Evolutionary conservation across 305 asterid genomes (phyloP).

Genomic region (Withania somnifera): DNA sequence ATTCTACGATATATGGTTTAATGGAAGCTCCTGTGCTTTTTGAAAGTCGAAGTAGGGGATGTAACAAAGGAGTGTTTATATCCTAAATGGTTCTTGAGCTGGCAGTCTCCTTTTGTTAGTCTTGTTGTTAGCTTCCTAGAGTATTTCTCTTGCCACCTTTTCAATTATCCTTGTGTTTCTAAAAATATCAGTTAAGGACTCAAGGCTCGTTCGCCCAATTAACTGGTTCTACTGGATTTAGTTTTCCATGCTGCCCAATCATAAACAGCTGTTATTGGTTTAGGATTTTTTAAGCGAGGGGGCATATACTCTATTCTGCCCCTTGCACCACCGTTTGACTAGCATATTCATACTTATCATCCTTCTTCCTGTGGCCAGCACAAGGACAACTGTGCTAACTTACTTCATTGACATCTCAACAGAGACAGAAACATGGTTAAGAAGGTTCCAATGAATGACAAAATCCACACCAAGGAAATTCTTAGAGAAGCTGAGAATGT

Average conservation of each 20-base stretch:
- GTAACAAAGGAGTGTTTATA: not conserved
- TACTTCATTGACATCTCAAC: not conserved
- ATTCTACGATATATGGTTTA: not conserved
- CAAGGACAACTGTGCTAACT: not conserved
- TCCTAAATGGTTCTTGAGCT: not conserved
- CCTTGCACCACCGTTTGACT: not conserved
- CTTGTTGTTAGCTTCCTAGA: not conserved
- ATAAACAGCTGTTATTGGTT: not conserved
- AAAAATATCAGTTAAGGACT: not conserved
- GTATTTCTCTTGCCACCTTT: not conserved
- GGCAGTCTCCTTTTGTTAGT: not conserved
- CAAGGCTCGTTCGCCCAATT: not conserved
- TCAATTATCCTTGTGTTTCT: not conserved
- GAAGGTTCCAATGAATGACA: not conserved
- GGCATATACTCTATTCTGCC: not conserved
- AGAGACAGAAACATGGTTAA: not conserved
- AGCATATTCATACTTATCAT: not conserved
- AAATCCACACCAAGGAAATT: not conserved
- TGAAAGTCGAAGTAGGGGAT: not conserved
- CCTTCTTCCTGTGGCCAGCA: not conserved
- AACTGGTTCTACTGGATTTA: not conserved
- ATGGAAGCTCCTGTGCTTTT: not conserved
- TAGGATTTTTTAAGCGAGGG: not conserved
- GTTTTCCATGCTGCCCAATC: not conserved
- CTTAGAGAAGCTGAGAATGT: not conserved